phyloP scores from a whole-genome alignment of 306 rosid species.

The Luffa acutangula region DNA sequence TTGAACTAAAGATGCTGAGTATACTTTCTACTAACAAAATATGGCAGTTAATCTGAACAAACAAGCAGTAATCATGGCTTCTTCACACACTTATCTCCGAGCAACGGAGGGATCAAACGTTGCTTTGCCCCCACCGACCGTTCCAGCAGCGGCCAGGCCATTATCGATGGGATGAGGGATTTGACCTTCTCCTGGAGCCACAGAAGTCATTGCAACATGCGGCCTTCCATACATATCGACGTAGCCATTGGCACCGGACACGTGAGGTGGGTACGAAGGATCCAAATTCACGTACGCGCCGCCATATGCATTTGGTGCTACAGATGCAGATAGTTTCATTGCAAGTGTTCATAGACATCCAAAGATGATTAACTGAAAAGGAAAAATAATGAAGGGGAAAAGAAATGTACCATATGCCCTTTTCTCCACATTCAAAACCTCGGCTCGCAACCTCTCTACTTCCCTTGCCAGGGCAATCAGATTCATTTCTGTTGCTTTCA shows the following conservation, averaged over 20 bases:
- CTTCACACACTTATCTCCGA: neutral
- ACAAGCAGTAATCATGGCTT: neutral
- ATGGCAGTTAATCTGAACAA: neutral
- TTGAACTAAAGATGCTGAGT: neutral
- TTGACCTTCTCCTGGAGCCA: slow-evolving; percentile 24
- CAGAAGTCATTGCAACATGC: neutral
- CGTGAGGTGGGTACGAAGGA: slow-evolving; percentile 15
- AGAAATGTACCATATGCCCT: slow-evolving; percentile 48
- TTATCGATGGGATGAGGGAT: slow-evolving; percentile 34
- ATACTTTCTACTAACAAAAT: neutral
- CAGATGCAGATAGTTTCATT: slow-evolving; percentile 12
- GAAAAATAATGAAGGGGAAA: slow-evolving; percentile 4
- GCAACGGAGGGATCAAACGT: slow-evolving; percentile 31
- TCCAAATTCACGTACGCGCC: slow-evolving; percentile 19
- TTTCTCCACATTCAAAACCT: slow-evolving; percentile 52
- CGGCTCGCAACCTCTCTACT: slow-evolving; percentile 56
- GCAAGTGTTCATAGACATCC: slow-evolving; percentile 10
- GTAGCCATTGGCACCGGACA: slow-evolving; percentile 26
- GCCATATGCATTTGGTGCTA: slow-evolving; percentile 37
- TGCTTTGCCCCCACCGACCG: slow-evolving; percentile 14
- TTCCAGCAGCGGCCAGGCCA: slow-evolving; percentile 17
- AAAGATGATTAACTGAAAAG: slow-evolving; percentile 1
- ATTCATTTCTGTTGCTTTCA: slow-evolving; percentile 68
- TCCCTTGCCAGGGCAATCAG: slow-evolving; percentile 68
- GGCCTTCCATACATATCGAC: neutral